Conservation (phyloP, 169 alveolate species). For the Toxoplasma gondii region DNA sequence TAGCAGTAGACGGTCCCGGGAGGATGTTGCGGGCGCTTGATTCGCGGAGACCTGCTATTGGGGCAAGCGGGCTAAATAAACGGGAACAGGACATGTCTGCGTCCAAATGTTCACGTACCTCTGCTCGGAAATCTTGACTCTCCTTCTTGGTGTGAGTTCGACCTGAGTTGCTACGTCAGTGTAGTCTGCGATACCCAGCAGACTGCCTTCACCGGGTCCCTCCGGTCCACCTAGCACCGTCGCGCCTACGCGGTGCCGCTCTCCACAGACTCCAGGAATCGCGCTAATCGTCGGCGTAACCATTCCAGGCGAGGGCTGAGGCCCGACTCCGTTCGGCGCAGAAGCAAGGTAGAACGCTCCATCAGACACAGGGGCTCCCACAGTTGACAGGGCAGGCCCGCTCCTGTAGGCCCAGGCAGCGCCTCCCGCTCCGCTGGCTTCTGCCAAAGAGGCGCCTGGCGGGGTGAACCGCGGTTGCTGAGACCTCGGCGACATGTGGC, state of each 20-base stretch:
- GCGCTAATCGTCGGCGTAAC: not conserved
- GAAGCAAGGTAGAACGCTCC: not conserved
- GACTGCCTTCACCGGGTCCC: not conserved
- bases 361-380: not conserved
- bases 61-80: too few species aligned
- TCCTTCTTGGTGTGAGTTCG: not conserved
- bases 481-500: slow-evolving; percentile 5
- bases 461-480: not conserved
- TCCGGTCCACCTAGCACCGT: not conserved
- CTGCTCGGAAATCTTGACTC: not conserved
- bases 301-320: not conserved
- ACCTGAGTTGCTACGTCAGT: not conserved
- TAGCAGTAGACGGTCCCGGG: too few species aligned
- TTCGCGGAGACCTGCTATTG: too few species aligned
- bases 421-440: not conserved
- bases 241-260: not conserved
- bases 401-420: not conserved
- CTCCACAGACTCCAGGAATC: not conserved
- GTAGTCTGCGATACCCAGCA: not conserved
- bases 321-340: not conserved
- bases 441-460: not conserved
- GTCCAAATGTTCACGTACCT: not conserved
- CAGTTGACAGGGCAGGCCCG: not conserved
- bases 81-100: too few species aligned
- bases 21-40: too few species aligned